Base-by-base conservation (phyloP, 2,329 filamentous ascomycete genomes). In the Chaetomiaceae sp. region DNA sequence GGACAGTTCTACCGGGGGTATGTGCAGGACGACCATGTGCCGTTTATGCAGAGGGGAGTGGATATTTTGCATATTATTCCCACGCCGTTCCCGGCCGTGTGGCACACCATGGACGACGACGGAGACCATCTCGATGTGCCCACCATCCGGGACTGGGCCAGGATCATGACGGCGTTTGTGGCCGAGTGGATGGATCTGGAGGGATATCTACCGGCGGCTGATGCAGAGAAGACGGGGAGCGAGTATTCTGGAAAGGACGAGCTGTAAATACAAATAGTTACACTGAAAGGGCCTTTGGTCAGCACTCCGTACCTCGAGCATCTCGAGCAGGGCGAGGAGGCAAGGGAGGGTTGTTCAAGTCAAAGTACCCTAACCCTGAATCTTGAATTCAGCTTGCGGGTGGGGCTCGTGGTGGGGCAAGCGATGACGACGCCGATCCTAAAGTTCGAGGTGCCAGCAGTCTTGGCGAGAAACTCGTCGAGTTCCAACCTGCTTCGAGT, bases 41-140 rank as follows among this genome's bases (percentile, higher is more conserved):
- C 94, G 0, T 99, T 99, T 64, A 83, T 97, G 78, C 75, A 75
- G 33, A 81, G 89, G 33, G 94, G 94, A 1, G 92, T 97, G 0
- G 86, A 95, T 25, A 79, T 97, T 15, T 70, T 99, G 54, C 94
- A 99, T 71, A 70, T 99, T 23, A 97, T 99, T 53, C 90, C 92
- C 0, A 78, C 76, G 4, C 86, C 86, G 0, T 97, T 97, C 66
- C 91, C 91, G 0, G 42, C 61, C 0, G 87, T 95, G 1, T 99
- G 94, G 94, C 94, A 99, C 72, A 86, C 77, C 1, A 83, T 91
- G 64, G 74, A 84, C 0, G 94, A 99, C 66, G 86, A 96, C 63
- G 92, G 83, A 2, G 84, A 85, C 61, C 88, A 97, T 71, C 72
- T 99, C 52, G 90, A 99, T 68, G 74, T 86, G 61, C 76, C 82